Evolutionary conservation across 2,329 filamentous ascomycete genomes (phyloP), one percentile per base, ranked within the genome.

Genomic region (Phyllosticta capitalensis): DNA sequence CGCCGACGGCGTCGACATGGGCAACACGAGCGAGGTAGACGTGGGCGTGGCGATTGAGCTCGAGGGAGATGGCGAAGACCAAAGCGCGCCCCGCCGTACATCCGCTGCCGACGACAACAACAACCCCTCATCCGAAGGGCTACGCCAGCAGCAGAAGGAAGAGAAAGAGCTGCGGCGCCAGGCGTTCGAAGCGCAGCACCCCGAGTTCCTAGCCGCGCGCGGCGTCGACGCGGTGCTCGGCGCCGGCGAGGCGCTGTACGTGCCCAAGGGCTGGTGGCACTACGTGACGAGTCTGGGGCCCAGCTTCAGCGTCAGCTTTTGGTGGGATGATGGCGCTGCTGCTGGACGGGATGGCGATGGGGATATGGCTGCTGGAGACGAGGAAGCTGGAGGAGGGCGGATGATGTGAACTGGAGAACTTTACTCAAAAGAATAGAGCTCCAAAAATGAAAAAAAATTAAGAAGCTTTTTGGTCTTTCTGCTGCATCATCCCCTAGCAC

Each of bases 261-360:
- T 99, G 57, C 94, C 94, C 0, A 81, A 90, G 5, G 94, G 92
- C 0, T 99, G 94, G 92, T 99, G 94, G 94, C 94, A 99, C 77
- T 97, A 96, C 72, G 89, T 97, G 3, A 81, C 89, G 61, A 90
- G 90, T 55, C 70, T 97, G 67, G 90, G 84, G 60, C 83, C 89
- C 20, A 96, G 92, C 69, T 92, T 95, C 68, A 96, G 92, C 65
- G 91, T 97, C 12, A 96, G 91, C 69, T 97, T 96, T 69, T 99
- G 94, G 94, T 99, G 90, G 88, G 88, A 89, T 82, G 21, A 54
- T 17, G 55, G 38, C 45, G 14, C 26, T 28, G 49, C 20, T 51
- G 19, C 20, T 9, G 51, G 51, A 28, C 10, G 51, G 14, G 51
- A n/a, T n/a, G n/a, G n/a, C n/a, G n/a, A n/a, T n/a, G n/a, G n/a